Evolutionary conservation across 176 grass and related monocot species (phyloP), one percentile per base, ranked within the genome.

Genomic region (Eragrostis curvula): DNA sequence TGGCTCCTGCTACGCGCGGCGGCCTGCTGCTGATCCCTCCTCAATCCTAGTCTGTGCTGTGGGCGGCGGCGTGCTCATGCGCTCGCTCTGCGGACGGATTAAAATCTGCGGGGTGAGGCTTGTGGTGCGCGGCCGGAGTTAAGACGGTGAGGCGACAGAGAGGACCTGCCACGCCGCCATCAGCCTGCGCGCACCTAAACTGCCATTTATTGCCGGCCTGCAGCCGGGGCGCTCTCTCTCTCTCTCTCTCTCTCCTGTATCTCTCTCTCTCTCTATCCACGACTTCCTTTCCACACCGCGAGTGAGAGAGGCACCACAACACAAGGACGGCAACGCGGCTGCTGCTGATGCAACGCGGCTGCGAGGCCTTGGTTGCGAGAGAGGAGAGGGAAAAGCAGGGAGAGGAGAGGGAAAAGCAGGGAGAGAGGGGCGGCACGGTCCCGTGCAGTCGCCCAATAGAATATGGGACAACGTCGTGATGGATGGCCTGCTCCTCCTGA

Each of bases 121-220:
- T 64, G 76, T 49, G 76, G 43, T 23, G 76, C 58, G 45, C 45
- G 77, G 77, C 28, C 61, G 24, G 83, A 78, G 83, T 88, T 86
- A 90, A 84, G 93, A 92, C 71, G 89, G 55, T 58, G 86, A 90
- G 85, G 77, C 85, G 92, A 87, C 89, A 94, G 83, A 89, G 95
- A 90, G 75, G 89, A 65, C 80, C 92, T 98, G 95, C 92, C 78
- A 92, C 92, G 95, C 95, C 95, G 95, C 95, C 96, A 98, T 89
- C 82, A 79, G 85, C 86, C 89, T 94, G 90, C 89, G 59, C 75
- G 70, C 85, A 80, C 82, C 96, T 41, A 86, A 89, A 88, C 85
- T 89, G 46, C 79, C 88, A 91, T 93, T 98, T 90, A 94, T 87
- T 94, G 80, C 90, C 81, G 74, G 29, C 67, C 55, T 45, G 15